These are phyloP conservation scores for Aspergillus niger DNA, from an alignment of 2,329 filamentous ascomycete genomes.

Conservation along the genomic window DNA sequence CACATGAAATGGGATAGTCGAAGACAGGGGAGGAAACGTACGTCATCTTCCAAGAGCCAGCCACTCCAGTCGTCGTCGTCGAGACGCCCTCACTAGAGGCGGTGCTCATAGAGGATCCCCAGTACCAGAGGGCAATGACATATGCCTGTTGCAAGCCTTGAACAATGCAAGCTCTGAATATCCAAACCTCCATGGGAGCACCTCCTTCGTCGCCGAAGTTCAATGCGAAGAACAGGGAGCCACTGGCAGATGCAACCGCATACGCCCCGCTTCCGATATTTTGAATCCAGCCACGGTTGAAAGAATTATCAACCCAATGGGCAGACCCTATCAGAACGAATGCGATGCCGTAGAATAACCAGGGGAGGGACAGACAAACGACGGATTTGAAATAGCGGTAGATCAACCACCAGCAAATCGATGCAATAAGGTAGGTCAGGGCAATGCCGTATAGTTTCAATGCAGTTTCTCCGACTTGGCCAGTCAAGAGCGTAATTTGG, in stretches of 20 bases:
- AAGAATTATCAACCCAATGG: conserved; percentile 49
- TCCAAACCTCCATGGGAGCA: conserved; percentile 63
- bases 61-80: conserved; percentile 35
- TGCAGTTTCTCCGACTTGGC: conserved; percentile 61
- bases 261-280: conserved; percentile 64
- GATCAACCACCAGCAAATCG: conserved; percentile 62
- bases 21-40: neutral
- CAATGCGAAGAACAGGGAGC: conserved; percentile 65
- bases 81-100: conserved; percentile 45
- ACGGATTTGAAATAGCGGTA: conserved; percentile 60
- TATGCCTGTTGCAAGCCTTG: conserved; percentile 68
- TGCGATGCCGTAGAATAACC: conserved; percentile 62
- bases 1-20: no score
- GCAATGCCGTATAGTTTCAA: conserved; percentile 62
- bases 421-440: conserved; percentile 58
- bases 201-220: conserved; percentile 67
- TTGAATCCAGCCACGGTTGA: conserved; percentile 55
- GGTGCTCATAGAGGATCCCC: conserved; percentile 58
- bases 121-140: conserved; percentile 66
- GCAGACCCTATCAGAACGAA: conserved; percentile 63
- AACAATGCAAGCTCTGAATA: conserved; percentile 65
- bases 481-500: conserved; percentile 66
- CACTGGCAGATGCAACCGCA: conserved; percentile 61
- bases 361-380: conserved; percentile 59
- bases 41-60: conserved; percentile 47